Base-by-base conservation (phyloP, 495 filamentous ascomycete species). In the Podospora sp. region DNA sequence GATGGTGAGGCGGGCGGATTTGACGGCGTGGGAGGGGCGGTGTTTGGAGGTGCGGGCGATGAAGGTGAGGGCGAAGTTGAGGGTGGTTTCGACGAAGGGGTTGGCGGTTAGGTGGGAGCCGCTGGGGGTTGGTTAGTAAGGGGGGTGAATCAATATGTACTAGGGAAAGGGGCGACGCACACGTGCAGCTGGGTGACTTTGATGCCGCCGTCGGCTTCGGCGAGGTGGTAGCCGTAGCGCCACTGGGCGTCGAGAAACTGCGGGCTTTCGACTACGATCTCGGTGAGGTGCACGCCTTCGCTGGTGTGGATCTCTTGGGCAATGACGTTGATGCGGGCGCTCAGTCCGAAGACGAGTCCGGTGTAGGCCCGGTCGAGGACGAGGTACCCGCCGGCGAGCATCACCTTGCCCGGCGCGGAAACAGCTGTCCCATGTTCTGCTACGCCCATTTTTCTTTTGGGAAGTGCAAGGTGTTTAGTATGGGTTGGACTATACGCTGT, bases 371-470 rank as follows among this genome's bases (percentile, higher is more conserved):
- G 88, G 80, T 98, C 96, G 24, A 99, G 89, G 9, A 97, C 93
- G 14, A 99, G 88, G 75, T 97, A 99, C 51, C 95, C 95, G 49
- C 95, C 95, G 58, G 94, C 92, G 18, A 99, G 85, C 55, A 99
- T 85, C 52, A 99, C 96, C 80, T 99, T 99, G 59, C 95, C 95
- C 24, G 95, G 95, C 1, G 96, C 94, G 68, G 94, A 97, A 69
- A 96, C 85, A 71, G 92, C 92, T 27, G 78, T 80, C 33, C 36
- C 27, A 46, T 62, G 24, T 60, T 33, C 20, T 60, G 18, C 2
- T n/a, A 20, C 7, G 27, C 18, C 29, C 29, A 58, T 59, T n/a
- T 67, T 33, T 68, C 16, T 14, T n/a, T n/a, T n/a, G n/a, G n/a
- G n/a, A n/a, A n/a, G n/a, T n/a, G n/a, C n/a, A n/a, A n/a, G 14